These are phyloP conservation scores for Juglanconis juglandina DNA, from an alignment of 2,329 filamentous ascomycete species.

Conservation along the genomic window DNA sequence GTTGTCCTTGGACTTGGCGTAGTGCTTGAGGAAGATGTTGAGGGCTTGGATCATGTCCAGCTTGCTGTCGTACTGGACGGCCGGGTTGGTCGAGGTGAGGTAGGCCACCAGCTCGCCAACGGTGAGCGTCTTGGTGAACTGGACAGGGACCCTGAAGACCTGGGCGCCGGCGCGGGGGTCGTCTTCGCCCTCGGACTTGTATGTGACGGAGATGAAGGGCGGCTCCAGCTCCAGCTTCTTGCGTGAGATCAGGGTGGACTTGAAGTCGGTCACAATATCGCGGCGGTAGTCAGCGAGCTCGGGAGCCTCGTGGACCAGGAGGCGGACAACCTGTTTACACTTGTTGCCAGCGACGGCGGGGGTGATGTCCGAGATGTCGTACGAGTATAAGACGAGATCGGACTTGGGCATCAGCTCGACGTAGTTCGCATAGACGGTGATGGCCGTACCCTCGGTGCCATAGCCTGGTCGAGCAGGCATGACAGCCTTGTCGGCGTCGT, in stretches of 20 bases:
- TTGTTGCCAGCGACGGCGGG: constrained; percentile 20
- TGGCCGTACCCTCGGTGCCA: constrained; percentile 18
- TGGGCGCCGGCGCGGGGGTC: constrained; percentile 20
- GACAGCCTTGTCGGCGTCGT: background rate
- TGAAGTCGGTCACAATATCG: constrained; percentile 33
- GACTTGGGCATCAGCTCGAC: constrained; percentile 17
- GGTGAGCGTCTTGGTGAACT: constrained; percentile 24
- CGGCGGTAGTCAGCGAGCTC: constrained; percentile 15
- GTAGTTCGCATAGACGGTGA: constrained; percentile 27
- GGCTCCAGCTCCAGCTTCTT: constrained; percentile 19
- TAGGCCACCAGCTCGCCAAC: constrained; percentile 25
- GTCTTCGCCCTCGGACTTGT: constrained; percentile 29
- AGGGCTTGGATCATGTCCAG: constrained; percentile 63
- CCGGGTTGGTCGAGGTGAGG: constrained; percentile 25
- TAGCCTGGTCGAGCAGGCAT: constrained; percentile 22
- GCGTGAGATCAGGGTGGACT: constrained; percentile 29
- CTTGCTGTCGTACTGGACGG: constrained; percentile 23
- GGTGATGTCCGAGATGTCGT: constrained; percentile 19
- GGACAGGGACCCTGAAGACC: constrained; percentile 23
- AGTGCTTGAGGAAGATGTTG: constrained; percentile 60
- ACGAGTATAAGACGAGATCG: constrained; percentile 21
- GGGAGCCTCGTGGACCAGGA: constrained; percentile 23
- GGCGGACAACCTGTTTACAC: constrained; percentile 19
- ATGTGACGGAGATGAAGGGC: constrained; percentile 17
- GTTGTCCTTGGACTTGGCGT: constrained; percentile 24